Percentiles rank a stretch among this genome's conserved stretches.
Evolutionary conservation across 2,329 filamentous ascomycete species (phyloP).

Genomic region (Chalara sp.): DNA sequence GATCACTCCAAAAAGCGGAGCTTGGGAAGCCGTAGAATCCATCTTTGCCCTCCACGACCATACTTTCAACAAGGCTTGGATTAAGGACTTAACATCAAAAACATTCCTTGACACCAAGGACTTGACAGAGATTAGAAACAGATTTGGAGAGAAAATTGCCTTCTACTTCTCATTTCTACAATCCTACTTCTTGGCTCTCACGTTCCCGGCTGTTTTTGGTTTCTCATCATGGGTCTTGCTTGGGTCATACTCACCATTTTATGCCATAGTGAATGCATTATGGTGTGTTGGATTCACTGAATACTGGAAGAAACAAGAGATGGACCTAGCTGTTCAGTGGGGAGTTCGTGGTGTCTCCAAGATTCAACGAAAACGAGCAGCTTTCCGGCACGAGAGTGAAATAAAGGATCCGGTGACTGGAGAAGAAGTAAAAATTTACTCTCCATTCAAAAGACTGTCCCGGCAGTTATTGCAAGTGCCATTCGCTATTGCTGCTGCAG

Average conservation of each 20-base stretch:
- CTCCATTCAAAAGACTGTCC: constrained; percentile 52
- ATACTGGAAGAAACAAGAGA: constrained; percentile 92
- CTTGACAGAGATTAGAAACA: constrained; percentile 67
- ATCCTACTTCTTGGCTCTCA: constrained; percentile 78
- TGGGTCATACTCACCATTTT: constrained; percentile 76
- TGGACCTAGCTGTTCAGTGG: constrained; percentile 82
- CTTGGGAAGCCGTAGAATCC: constrained; percentile 66
- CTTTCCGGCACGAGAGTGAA: constrained; percentile 76
- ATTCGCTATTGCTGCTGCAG: constrained; percentile 68
- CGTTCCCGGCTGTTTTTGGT: constrained; percentile 77
- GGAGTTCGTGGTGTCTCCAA: constrained; percentile 76
- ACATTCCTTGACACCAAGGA: constrained; percentile 59
- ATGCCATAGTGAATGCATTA: constrained; percentile 70
- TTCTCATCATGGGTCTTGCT: constrained; percentile 73
- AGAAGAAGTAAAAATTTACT: constrained; percentile 54
- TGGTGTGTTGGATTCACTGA: constrained; percentile 90
- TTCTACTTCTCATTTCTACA: constrained; percentile 96
- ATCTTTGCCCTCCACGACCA: constrained; percentile 78
- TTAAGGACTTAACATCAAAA: constrained; percentile 68
- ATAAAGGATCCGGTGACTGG: constrained; percentile 69
- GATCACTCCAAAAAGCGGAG: constrained; percentile 60
- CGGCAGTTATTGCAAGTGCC: constrained; percentile 61
- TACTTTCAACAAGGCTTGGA: constrained; percentile 66
- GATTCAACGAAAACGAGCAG: constrained; percentile 69
- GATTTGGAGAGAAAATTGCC: constrained; percentile 77